Evolutionary conservation across 2,329 filamentous ascomycete genomes (phyloP), one percentile per base, ranked within the genome.

Genomic region (Neopestalotiopsis sp.): DNA sequence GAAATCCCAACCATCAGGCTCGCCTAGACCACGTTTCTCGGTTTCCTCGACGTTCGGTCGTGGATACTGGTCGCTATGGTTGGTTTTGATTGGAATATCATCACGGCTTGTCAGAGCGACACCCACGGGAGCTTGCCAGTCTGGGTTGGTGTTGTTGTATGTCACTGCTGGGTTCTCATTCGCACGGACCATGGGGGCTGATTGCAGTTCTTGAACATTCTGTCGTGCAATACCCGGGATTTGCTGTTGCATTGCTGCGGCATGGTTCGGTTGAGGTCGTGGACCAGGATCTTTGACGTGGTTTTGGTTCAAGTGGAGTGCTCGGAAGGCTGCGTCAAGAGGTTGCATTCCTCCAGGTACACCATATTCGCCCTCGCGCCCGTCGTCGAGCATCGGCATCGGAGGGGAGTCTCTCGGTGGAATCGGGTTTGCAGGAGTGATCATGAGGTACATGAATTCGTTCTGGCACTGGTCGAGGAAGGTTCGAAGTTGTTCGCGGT

Each of bases 1-100:
- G 74, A 99, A 99, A 76, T 97, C 95, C 96, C 96, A 99, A 9
- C 89, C 93, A 75, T 97, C 95, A 0, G 86, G 77, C 69, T 92
- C 90, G 4, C 85, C 82, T 7, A 79, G 75, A 1, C 76, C 75
- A 30, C 79, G 79, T 76, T 90, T 87, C 66, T 89, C 84, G 30
- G 81, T 75, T 17, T 81, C 73, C 49, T 84, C 82, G 24, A 78
- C 79, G 49, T 84, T 82, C 57, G 78, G 73, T 17, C 78, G 79
- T 24, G 77, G 77, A 32, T 83, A 77, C 65, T 86, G 83, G 13
- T 78, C 80, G 2, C 78, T 77, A 63, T 84, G 82, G 68, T 80
- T 83, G 1, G 79, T 72, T 52, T 72, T 77, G 10, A 73, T 49
- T 30, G 72, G 70, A 14, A 70, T 58, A 45, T 77, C 76, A 57